Percentiles rank a stretch among this genome's conserved stretches.
Conservation (phyloP, 2,329 filamentous ascomycete genomes). For the Fonsecaea monophora region DNA sequence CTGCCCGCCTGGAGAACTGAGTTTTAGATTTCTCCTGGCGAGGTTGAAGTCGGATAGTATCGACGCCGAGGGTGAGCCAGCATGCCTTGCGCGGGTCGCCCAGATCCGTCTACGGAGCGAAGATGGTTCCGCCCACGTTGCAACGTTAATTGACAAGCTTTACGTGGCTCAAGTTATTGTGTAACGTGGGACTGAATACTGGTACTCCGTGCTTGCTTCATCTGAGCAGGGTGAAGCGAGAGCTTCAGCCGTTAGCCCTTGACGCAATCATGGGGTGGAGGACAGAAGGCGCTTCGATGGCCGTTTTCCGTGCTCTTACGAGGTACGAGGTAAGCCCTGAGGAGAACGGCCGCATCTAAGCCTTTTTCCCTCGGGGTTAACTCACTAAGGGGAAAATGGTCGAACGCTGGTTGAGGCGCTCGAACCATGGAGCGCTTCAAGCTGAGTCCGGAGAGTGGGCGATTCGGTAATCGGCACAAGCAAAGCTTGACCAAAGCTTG, state of each 20-base stretch:
- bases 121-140: slow-evolving; percentile 4
- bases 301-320: neutral
- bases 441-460: slow-evolving; percentile 27
- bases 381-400: slow-evolving; percentile 1
- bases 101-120: neutral
- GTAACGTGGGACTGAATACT: neutral
- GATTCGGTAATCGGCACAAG: slow-evolving; percentile 42
- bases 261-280: neutral
- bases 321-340: neutral
- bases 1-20: neutral
- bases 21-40: neutral
- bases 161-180: neutral
- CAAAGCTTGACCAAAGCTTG: slow-evolving; percentile 53
- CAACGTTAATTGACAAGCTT: slow-evolving; percentile 7
- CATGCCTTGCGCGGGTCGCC: neutral
- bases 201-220: neutral
- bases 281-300: neutral
- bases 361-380: neutral
- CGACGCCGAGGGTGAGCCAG: neutral
- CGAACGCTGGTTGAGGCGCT: slow-evolving; percentile 40
- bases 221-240: neutral
- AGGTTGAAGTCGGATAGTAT: slow-evolving; percentile 16
- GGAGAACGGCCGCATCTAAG: neutral
- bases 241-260: neutral
- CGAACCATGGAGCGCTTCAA: slow-evolving; percentile 28